These are phyloP conservation scores for Alternaria triticimaculans DNA, from an alignment of 2,329 filamentous ascomycete species.

Conservation along the genomic window DNA sequence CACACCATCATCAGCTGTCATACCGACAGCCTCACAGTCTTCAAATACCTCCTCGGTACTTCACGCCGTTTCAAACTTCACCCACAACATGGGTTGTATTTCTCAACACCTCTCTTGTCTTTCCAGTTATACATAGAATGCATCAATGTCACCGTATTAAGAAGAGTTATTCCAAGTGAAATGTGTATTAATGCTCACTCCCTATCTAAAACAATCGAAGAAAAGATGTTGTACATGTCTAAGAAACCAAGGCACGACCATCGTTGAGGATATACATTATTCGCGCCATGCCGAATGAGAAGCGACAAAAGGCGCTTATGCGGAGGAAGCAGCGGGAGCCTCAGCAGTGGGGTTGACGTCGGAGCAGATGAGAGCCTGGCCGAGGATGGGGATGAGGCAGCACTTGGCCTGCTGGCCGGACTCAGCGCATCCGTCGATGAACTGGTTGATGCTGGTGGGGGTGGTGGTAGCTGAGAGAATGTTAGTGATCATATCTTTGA, in stretches of 20 bases:
- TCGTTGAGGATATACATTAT: neutral
- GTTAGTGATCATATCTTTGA: constrained; percentile 17
- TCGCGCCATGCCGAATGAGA: neutral
- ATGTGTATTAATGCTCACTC: constrained; percentile 3
- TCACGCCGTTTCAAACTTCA: neutral
- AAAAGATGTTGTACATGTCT: constrained; percentile 4
- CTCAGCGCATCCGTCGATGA: constrained; percentile 56
- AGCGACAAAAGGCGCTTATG: neutral
- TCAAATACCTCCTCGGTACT: neutral
- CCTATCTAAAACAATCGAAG: neutral
- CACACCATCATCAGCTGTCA: neutral
- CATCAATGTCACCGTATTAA: neutral
- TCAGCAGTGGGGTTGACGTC: constrained; percentile 38
- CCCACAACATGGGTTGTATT: neutral
- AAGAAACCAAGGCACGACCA: neutral
- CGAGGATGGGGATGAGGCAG: constrained; percentile 62
- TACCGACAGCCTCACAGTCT: neutral
- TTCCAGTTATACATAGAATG: neutral
- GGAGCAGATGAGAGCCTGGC: constrained; percentile 49
- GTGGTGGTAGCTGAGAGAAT: constrained; percentile 35
- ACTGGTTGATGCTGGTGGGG: constrained; percentile 52
- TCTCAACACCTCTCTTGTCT: neutral
- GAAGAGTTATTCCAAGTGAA: neutral
- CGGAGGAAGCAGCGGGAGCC: neutral
- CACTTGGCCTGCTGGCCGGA: constrained; percentile 64